A percentile compares a stretch with the other conserved stretches of the same genome.
Evolutionary conservation across 2,329 filamentous ascomycete species (phyloP).

Genomic region (Lachnum nothofagi): DNA sequence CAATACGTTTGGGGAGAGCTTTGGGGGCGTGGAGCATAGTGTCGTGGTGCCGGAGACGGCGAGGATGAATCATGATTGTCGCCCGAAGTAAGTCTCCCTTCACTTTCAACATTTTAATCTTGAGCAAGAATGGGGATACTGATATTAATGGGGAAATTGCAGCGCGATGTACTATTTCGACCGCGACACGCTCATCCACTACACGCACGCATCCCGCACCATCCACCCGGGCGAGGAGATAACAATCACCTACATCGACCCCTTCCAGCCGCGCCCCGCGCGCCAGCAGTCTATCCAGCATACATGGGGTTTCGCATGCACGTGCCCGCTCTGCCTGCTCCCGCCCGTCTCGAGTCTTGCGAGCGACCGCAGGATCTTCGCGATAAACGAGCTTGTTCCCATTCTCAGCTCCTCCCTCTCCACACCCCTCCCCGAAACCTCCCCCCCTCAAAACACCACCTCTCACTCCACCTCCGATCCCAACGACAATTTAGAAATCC

Average conservation of each 20-base stretch:
- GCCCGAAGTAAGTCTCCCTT: conserved; percentile 32
- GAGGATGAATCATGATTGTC: conserved; percentile 38
- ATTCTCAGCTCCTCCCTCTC: conserved; percentile 23
- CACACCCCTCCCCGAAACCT: too few relatives aligned
- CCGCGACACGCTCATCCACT: conserved; percentile 16
- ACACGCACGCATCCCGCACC: not conserved
- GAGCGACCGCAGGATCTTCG: conserved; percentile 32
- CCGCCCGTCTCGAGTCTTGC: conserved; percentile 12
- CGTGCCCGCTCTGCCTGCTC: conserved; percentile 33
- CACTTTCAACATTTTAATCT: too few relatives aligned
- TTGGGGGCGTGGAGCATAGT: conserved; percentile 11
- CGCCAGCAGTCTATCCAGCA: conserved; percentile 29
- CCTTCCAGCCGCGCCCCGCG: conserved; percentile 28
- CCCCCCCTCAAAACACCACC: too few relatives aligned
- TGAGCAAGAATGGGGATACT: too few relatives aligned
- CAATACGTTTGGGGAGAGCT: conserved; percentile 20
- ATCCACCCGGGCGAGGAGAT: conserved; percentile 38
- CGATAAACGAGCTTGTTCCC: conserved; percentile 23
- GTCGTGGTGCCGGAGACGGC: conserved; percentile 7
- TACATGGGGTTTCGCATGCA: conserved; percentile 37
- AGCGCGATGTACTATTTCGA: conserved; percentile 34
- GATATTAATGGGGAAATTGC: too few relatives aligned
- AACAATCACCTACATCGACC: conserved; percentile 32
- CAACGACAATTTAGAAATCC: too few relatives aligned
- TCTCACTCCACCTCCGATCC: too few relatives aligned